Evolutionary conservation across 2,329 filamentous ascomycete genomes (phyloP).

Genomic region (Decorospora gaudefroyi): DNA sequence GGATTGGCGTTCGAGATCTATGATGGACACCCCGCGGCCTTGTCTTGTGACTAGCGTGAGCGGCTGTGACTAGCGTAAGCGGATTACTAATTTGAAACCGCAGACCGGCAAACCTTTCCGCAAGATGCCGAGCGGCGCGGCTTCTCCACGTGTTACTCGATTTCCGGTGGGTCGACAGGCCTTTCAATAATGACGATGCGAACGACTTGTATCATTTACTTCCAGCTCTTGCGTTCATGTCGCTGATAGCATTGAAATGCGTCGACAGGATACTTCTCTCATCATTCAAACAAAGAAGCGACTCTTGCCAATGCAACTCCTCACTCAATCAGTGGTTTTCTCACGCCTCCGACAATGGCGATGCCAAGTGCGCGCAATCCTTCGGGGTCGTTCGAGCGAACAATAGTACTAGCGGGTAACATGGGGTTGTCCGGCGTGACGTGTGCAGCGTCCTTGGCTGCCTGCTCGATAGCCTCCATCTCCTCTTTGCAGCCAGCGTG

Average conservation of each 20-base stretch:
- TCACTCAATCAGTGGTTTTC: slow-evolving; percentile 70
- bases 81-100: no score
- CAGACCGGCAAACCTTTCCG: no score
- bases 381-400: slow-evolving; percentile 73
- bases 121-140: no score
- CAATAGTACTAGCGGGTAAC: slow-evolving; percentile 82
- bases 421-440: slow-evolving; percentile 90
- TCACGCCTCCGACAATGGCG: slow-evolving; percentile 64
- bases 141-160: no score
- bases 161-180: no score
- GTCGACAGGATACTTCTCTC: no score
- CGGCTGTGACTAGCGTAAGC: no score
- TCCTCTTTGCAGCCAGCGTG: slow-evolving; percentile 96
- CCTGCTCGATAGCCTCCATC: slow-evolving; percentile 97
- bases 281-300: not conserved
- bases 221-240: no score
- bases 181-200: no score
- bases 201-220: no score
- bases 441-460: slow-evolving; percentile 86
- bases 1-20: slow-evolving; percentile 13
- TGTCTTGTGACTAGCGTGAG: not conserved
- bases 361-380: slow-evolving; percentile 65
- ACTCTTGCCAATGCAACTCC: not conserved
- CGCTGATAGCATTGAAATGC: no score
- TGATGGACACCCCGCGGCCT: slow-evolving; percentile 25